These are phyloP conservation scores for Brassica juncea DNA, from an alignment of 345 rosid species.

Conservation along the genomic window DNA sequence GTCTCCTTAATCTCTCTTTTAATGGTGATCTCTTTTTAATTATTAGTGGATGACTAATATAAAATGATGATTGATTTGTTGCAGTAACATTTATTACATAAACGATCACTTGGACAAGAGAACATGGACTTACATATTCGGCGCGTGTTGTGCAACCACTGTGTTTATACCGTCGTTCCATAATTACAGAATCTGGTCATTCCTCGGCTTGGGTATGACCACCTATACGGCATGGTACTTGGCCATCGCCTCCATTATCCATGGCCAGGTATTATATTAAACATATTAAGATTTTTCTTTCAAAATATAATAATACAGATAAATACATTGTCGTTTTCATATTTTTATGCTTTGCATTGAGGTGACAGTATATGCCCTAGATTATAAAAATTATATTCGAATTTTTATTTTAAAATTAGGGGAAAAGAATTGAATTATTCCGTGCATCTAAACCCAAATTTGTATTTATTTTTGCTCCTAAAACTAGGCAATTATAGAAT, in stretches of 20 bases:
- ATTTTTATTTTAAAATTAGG: conserved; percentile 24
- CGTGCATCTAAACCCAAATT: conserved; percentile 10
- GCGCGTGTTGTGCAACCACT: conserved; percentile 99
- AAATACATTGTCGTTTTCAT: conserved; percentile 34
- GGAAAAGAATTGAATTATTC: conserved; percentile 26
- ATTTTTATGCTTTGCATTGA: conserved; percentile 36
- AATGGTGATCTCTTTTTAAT: background rate
- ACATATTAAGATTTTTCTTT: background rate
- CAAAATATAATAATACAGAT: background rate
- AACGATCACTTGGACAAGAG: conserved; percentile 95
- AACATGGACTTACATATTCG: conserved; percentile 98
- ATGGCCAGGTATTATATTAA: conserved; percentile 63
- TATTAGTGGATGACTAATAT: background rate
- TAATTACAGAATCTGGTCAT: conserved; percentile 98
- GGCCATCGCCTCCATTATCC: conserved; percentile 69
- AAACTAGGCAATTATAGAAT: background rate
- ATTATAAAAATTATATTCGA: conserved; percentile 1
- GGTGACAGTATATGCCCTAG: conserved; percentile 38
- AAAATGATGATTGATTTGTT: background rate
- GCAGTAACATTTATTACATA: conserved; percentile 96
- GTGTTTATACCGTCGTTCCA: conserved; percentile 98
- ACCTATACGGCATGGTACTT: conserved; percentile 99
- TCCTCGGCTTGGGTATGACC: conserved; percentile 97
- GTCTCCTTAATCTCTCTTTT: conserved; percentile 36
- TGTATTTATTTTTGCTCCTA: conserved; percentile 1